phyloP scores from a whole-genome alignment of 2,329 filamentous ascomycete species.

The Rutstroemia sp. region DNA sequence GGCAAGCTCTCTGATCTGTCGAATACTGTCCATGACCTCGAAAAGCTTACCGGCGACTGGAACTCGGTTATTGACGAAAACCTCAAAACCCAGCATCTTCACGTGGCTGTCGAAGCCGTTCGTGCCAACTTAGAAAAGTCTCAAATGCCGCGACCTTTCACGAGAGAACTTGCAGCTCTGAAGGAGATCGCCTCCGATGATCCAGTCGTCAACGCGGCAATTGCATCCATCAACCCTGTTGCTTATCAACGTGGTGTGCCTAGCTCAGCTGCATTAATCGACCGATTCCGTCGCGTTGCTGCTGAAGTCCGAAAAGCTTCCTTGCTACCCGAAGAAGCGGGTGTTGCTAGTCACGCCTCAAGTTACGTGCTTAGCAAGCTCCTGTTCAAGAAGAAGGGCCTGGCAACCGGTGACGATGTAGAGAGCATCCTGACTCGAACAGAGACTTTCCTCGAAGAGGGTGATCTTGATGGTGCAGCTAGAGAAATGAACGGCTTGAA shows the following conservation, averaged over 20 bases:
- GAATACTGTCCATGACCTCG: conserved; percentile 70
- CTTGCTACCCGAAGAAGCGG: conserved; percentile 85
- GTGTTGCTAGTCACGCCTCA: conserved; percentile 88
- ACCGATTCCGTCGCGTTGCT: conserved; percentile 91
- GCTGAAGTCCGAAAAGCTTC: conserved; percentile 90
- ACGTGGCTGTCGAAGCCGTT: conserved; percentile 91
- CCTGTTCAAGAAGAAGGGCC: conserved; percentile 88
- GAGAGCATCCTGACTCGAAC: conserved; percentile 88
- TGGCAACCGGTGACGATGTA: conserved; percentile 79
- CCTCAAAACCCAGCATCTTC: conserved; percentile 89
- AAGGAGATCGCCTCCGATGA: conserved; percentile 86
- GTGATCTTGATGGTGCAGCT: conserved; percentile 82
- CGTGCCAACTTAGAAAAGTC: conserved; percentile 73
- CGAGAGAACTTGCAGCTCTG: conserved; percentile 85
- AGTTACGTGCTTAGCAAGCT: conserved; percentile 87
- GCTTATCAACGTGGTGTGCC: conserved; percentile 91
- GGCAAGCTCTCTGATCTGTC: conserved; percentile 79
- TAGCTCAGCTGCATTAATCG: conserved; percentile 76
- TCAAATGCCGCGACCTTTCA: conserved; percentile 72
- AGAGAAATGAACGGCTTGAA: conserved; percentile 89
- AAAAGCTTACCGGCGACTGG: conserved; percentile 82
- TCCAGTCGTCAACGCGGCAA: conserved; percentile 82
- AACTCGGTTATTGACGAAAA: conserved; percentile 85
- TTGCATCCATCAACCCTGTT: conserved; percentile 88
- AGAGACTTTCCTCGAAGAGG: conserved; percentile 86